phyloP scores from a whole-genome alignment of 768 basidiomycete genomes.

The Trametes meyenii region DNA sequence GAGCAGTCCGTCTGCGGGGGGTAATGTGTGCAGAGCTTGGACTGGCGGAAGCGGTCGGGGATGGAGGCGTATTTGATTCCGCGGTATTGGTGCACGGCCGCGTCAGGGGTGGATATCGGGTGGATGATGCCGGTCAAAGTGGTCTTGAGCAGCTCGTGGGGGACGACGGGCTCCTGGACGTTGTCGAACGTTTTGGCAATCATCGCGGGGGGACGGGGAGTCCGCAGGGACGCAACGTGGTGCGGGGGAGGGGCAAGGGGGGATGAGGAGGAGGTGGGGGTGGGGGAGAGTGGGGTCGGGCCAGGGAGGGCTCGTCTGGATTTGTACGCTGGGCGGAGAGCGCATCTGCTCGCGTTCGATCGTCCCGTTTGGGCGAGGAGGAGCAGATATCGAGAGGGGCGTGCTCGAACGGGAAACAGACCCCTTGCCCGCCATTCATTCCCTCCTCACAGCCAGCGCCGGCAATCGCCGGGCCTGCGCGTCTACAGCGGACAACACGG shows the following conservation, averaged over 20 bases:
- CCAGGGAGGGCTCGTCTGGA: slow-evolving; percentile 5
- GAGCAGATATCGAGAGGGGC: slow-evolving; percentile 13
- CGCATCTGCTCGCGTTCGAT: slow-evolving; percentile 21
- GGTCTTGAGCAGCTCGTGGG: slow-evolving; percentile 59
- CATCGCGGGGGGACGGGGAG: slow-evolving; percentile 20
- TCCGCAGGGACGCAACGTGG: background rate
- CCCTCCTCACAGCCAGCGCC: background rate
- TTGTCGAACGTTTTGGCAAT: slow-evolving; percentile 27
- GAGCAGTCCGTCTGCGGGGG: slow-evolving; percentile 63
- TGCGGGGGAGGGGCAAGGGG: background rate
- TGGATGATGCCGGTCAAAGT: slow-evolving; percentile 71
- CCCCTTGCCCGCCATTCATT: slow-evolving; percentile 13
- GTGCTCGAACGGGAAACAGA: slow-evolving; percentile 20
- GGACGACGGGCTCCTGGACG: slow-evolving; percentile 39
- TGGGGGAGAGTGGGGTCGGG: slow-evolving; percentile 10
- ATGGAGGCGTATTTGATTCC: slow-evolving; percentile 80
- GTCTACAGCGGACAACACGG: slow-evolving; percentile 13
- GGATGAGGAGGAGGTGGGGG: background rate
- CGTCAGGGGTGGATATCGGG: slow-evolving; percentile 54
- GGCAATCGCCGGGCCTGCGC: slow-evolving; percentile 22
- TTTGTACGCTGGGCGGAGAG: slow-evolving; percentile 22
- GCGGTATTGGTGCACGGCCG: slow-evolving; percentile 68
- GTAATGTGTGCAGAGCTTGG: slow-evolving; percentile 60
- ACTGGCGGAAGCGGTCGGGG: slow-evolving; percentile 77
- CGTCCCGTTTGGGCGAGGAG: slow-evolving; percentile 21